phyloP scores from a whole-genome alignment of 2,329 filamentous ascomycete species.

The Cordyceps tenuipes region DNA sequence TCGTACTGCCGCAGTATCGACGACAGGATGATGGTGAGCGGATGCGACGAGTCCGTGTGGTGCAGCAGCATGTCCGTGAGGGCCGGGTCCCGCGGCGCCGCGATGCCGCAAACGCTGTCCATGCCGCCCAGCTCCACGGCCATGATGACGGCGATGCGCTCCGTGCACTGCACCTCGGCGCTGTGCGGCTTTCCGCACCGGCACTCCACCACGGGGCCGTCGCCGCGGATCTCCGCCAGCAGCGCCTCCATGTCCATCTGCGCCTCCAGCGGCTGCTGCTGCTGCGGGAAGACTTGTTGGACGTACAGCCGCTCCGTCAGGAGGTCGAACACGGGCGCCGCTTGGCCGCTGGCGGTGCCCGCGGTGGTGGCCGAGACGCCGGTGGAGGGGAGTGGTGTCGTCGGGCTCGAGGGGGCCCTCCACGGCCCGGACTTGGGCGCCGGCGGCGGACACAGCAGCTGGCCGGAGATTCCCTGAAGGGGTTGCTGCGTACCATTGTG shows the following conservation, averaged over 20 bases:
- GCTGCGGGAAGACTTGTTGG: background rate
- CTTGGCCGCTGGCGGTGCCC: background rate
- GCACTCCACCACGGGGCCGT: conserved; percentile 16
- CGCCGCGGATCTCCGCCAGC: background rate
- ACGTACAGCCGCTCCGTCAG: background rate
- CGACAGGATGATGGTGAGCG: conserved; percentile 17
- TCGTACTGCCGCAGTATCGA: conserved; percentile 19
- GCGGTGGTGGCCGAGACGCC: conserved; percentile 10
- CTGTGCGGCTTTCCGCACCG: conserved; percentile 20
- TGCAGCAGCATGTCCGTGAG: conserved; percentile 18
- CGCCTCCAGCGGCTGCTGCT: background rate
- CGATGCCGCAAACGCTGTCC: conserved; percentile 13
- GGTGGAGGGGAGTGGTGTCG: background rate
- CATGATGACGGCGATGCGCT: conserved; percentile 19
- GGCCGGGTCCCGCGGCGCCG: conserved; percentile 18
- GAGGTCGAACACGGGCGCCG: background rate
- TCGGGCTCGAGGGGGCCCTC: background rate
- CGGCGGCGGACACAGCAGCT: background rate
- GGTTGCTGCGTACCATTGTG: background rate
- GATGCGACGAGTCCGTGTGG: conserved; percentile 17
- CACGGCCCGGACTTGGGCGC: background rate
- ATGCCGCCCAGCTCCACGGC: conserved; percentile 20
- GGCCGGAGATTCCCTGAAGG: background rate
- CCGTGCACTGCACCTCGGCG: conserved; percentile 17
- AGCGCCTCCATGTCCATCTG: conserved; percentile 2